Conservation (phyloP, 306 rosid genomes). For the Vigna reflexopilosa region DNA sequence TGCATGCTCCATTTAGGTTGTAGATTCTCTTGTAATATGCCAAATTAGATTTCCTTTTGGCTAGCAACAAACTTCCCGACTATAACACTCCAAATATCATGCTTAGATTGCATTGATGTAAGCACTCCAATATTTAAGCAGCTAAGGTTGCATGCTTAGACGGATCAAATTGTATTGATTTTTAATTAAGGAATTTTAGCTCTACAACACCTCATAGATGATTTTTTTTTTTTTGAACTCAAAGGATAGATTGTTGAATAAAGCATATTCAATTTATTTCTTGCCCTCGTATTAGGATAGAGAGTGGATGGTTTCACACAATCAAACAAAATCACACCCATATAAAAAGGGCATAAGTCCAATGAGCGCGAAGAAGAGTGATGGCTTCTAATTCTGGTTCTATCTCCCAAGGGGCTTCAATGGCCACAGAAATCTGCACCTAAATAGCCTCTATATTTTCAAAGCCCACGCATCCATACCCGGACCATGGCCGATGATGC, state of each 20-base stretch:
- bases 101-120: background rate
- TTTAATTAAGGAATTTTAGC: background rate
- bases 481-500: constrained; percentile 89
- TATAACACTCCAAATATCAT: background rate
- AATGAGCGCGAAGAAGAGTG: background rate
- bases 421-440: constrained; percentile 73
- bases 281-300: constrained; percentile 4
- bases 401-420: constrained; percentile 49
- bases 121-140: constrained; percentile 14
- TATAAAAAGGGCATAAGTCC: background rate
- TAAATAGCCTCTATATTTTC: constrained; percentile 77
- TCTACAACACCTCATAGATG: background rate
- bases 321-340: background rate
- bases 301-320: background rate
- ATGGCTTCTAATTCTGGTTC: constrained; percentile 33
- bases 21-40: constrained; percentile 27
- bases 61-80: background rate
- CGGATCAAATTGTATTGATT: background rate
- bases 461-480: constrained; percentile 64
- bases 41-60: constrained; percentile 8
- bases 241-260: background rate
- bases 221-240: background rate
- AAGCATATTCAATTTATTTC: background rate
- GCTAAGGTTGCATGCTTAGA: background rate
- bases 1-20: constrained; percentile 32